A percentile compares a stretch with the other conserved stretches of the same genome.
phyloP scores from a whole-genome alignment of 2,329 filamentous ascomycete species.

The Metarhizium robertsii region DNA sequence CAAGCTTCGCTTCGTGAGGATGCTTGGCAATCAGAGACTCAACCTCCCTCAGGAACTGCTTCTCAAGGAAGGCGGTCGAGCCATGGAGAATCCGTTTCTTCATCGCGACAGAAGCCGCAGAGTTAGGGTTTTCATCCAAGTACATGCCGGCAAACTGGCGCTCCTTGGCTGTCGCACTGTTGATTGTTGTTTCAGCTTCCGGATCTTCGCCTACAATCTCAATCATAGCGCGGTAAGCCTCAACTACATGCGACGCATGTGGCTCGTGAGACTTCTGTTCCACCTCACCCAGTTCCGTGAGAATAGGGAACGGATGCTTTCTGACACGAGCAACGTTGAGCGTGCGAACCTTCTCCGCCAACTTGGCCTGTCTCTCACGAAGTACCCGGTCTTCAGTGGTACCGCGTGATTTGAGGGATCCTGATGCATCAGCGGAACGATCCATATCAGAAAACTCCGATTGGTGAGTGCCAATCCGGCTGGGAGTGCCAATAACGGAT shows the following conservation, averaged over 20 bases:
- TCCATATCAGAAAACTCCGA: constrained; percentile 61
- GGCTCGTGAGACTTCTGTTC: constrained; percentile 62
- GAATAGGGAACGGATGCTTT: constrained; percentile 59
- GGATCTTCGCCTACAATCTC: constrained; percentile 67
- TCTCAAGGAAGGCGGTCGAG: constrained; percentile 71
- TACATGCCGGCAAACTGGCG: constrained; percentile 71
- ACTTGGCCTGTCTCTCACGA: constrained; percentile 75
- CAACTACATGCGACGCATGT: constrained; percentile 64
- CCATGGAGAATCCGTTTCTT: constrained; percentile 74
- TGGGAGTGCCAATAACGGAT: constrained; percentile 79
- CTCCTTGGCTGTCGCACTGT: constrained; percentile 59
- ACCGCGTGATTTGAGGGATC: constrained; percentile 33
- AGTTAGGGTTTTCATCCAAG: constrained; percentile 62
- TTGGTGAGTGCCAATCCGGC: constrained; percentile 54
- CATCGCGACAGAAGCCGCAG: constrained; percentile 53
- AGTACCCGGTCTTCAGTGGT: constrained; percentile 62
- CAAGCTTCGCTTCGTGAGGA: constrained; percentile 79
- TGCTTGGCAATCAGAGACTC: constrained; percentile 72
- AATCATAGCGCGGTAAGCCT: constrained; percentile 75
- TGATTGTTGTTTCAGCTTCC: constrained; percentile 46
- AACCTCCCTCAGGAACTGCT: constrained; percentile 68
- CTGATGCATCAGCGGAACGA: constrained; percentile 41
- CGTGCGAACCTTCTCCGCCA: constrained; percentile 68
- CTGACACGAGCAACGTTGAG: constrained; percentile 67
- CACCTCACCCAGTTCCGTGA: constrained; percentile 66